phyloP scores from a whole-genome alignment of 2,329 filamentous ascomycete species.

The Fusarium tupiense region DNA sequence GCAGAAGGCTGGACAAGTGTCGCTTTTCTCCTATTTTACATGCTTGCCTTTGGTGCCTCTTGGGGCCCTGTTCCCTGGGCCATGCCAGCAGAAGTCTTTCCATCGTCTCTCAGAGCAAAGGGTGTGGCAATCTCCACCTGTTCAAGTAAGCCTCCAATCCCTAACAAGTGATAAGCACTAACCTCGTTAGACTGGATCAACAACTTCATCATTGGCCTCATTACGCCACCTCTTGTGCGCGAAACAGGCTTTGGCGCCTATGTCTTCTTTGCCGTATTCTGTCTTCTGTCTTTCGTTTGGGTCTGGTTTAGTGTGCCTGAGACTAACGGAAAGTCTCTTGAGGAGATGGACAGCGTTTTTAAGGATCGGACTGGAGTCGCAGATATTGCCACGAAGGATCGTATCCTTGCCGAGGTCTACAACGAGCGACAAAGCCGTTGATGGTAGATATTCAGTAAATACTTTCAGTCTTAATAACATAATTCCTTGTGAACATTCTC shows the following conservation, averaged over 20 bases:
- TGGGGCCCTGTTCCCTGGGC: conserved; percentile 65
- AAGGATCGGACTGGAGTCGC: conserved; percentile 39
- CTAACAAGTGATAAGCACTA: neutral
- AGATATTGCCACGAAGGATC: conserved; percentile 21
- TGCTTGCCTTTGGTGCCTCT: conserved; percentile 66
- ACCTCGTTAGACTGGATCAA: conserved; percentile 61
- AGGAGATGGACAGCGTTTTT: conserved; percentile 61
- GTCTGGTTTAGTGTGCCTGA: conserved; percentile 65
- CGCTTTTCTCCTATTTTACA: conserved; percentile 59
- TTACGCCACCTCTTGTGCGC: conserved; percentile 59
- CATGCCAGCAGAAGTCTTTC: conserved; percentile 68
- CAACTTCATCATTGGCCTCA: conserved; percentile 65
- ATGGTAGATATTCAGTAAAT: neutral
- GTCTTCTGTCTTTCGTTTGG: conserved; percentile 64
- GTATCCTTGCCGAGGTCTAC: neutral
- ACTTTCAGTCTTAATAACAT: accelerated
- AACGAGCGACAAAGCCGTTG: neutral
- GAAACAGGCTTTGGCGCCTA: conserved; percentile 62
- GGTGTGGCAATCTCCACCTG: conserved; percentile 69
- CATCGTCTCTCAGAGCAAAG: conserved; percentile 68
- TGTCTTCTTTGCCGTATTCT: conserved; percentile 68
- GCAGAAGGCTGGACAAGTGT: conserved; percentile 44
- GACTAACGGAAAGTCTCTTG: conserved; percentile 63
- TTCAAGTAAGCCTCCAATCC: conserved; percentile 49
- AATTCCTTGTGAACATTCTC: too few relatives aligned